phyloP scores from a whole-genome alignment of 306 rosid species.

The Cucurbita moschata region DNA sequence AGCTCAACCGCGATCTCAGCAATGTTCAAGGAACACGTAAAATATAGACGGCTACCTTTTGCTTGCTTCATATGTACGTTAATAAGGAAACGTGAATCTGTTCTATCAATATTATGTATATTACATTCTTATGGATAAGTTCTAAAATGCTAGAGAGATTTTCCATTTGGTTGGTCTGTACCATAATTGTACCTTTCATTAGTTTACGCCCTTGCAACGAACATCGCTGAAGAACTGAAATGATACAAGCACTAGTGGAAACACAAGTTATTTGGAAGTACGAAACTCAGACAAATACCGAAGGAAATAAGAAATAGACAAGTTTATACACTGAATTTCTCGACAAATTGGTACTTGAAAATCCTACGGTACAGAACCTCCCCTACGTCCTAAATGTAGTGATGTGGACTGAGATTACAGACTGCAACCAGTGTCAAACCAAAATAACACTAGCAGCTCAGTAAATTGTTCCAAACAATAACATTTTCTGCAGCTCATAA shows the following conservation, averaged over 20 bases:
- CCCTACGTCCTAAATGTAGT: conserved; percentile 10
- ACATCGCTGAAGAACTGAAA: too few relatives aligned
- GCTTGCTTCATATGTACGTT: neutral
- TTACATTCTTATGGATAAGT: neutral
- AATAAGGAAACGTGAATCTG: neutral
- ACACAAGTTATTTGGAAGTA: neutral
- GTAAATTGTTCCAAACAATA: conserved; percentile 13
- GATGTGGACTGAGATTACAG: conserved; percentile 3
- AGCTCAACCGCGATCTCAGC: neutral
- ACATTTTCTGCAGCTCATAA: conserved; percentile 16
- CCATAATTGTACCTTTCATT: too few relatives aligned
- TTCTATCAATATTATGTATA: neutral
- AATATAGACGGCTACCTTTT: neutral
- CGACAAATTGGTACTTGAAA: conserved; percentile 3
- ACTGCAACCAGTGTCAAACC: conserved; percentile 9
- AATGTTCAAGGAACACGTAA: too few relatives aligned
- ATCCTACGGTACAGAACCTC: neutral
- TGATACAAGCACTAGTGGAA: neutral
- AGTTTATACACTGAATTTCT: conserved; percentile 8
- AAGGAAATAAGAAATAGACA: neutral
- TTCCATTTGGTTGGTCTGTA: too few relatives aligned
- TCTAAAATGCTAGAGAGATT: too few relatives aligned
- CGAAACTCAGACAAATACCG: neutral
- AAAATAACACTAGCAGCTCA: conserved; percentile 20
- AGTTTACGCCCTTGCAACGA: too few relatives aligned